Evolutionary conservation across 2,329 filamentous ascomycete genomes (phyloP).

Genomic region (Phyllosticta citrichinensis): DNA sequence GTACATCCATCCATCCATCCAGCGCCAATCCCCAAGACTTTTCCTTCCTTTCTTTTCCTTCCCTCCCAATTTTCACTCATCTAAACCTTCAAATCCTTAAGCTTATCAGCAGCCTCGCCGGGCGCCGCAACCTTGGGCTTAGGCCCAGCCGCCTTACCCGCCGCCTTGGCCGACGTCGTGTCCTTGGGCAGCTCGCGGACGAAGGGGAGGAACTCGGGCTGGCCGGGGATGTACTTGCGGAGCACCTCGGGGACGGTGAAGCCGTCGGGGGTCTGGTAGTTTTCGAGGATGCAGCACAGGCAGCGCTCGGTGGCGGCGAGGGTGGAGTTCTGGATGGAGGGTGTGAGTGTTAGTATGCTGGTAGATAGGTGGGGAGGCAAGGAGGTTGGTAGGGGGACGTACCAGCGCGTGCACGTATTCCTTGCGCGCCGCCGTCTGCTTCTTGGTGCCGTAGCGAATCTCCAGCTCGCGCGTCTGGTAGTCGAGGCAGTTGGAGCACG

Average conservation of each 20-base stretch:
- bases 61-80: background rate
- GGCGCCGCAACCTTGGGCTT: constrained; percentile 10
- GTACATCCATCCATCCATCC: no score
- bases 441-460: constrained; percentile 82
- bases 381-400: background rate
- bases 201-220: constrained; percentile 82
- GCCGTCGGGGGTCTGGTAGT: constrained; percentile 84
- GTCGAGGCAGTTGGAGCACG: constrained; percentile 95
- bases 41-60: background rate
- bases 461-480: constrained; percentile 93
- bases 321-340: constrained; percentile 52
- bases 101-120: constrained; percentile 8
- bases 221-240: constrained; percentile 66
- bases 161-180: constrained; percentile 16
- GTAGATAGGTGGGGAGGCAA: no score
- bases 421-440: constrained; percentile 63
- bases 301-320: constrained; percentile 84
- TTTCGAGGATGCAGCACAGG: constrained; percentile 90
- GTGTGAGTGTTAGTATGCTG: background rate
- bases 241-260: constrained; percentile 27
- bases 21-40: background rate
- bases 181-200: constrained; percentile 52
- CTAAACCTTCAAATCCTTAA: constrained; percentile 13
- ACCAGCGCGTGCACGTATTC: constrained; percentile 80
- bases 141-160: constrained; percentile 18